Evolutionary conservation across 2,329 filamentous ascomycete genomes (phyloP).

Genomic region (Nigrospora osmanthi): DNA sequence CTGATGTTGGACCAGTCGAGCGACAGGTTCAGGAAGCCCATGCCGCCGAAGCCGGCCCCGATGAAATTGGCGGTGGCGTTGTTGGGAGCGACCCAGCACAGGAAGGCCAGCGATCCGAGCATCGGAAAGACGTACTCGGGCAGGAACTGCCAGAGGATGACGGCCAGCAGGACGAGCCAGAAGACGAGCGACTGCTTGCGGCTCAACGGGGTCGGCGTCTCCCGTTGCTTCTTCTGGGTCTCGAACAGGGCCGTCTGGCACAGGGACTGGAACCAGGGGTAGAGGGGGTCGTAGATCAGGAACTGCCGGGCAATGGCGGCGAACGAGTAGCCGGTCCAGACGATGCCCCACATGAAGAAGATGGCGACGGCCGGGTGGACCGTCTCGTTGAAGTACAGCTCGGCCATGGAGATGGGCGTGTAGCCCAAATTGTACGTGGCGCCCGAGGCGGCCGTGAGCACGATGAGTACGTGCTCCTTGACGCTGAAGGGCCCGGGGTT

Average conservation of each 20-base stretch:
- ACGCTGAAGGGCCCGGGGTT: conserved; percentile 50
- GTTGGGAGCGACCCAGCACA: conserved; percentile 55
- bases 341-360: conserved; percentile 53
- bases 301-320: conserved; percentile 50
- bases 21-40: conserved; percentile 52
- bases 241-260: conserved; percentile 52
- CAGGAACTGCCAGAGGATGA: conserved; percentile 54
- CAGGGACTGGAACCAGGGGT: conserved; percentile 42
- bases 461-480: conserved; percentile 51
- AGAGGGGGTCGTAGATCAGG: conserved; percentile 49
- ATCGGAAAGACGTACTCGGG: conserved; percentile 55
- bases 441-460: conserved; percentile 44
- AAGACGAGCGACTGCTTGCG: conserved; percentile 49
- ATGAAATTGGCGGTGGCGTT: conserved; percentile 53
- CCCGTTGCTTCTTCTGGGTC: conserved; percentile 43
- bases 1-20: conserved; percentile 55
- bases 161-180: conserved; percentile 41
- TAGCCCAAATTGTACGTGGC: conserved; percentile 44
- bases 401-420: conserved; percentile 43
- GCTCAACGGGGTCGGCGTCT: conserved; percentile 38
- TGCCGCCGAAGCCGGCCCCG: conserved; percentile 52
- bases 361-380: conserved; percentile 46
- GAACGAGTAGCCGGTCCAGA: conserved; percentile 51
- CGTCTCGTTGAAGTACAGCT: conserved; percentile 46
- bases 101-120: conserved; percentile 49